These are phyloP conservation scores for Lycium barbarum DNA, from an alignment of 257 asterid genomes.

Conservation along the genomic window DNA sequence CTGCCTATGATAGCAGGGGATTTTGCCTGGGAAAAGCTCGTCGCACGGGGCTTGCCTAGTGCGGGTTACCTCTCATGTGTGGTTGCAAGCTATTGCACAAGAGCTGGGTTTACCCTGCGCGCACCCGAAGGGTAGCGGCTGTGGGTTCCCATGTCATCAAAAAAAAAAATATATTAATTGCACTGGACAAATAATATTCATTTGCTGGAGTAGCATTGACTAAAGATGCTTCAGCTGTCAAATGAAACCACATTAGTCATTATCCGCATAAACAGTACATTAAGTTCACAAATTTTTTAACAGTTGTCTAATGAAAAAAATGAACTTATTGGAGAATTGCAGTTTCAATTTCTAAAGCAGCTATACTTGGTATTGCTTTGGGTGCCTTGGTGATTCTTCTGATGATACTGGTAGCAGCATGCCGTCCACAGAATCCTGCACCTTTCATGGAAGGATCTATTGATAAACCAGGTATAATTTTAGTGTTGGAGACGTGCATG, in stretches of 20 bases:
- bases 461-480: constrained; percentile 75
- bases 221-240: not conserved
- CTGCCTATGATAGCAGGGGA: no score
- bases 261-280: not conserved
- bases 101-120: no score
- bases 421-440: constrained; percentile 68
- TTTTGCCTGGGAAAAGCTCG: no score
- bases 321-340: constrained; percentile 27
- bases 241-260: not conserved
- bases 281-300: not conserved
- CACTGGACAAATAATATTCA: not conserved
- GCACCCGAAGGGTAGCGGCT: no score
- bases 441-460: constrained; percentile 66
- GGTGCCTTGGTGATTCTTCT: constrained; percentile 86
- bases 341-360: constrained; percentile 86
- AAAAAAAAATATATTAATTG: no score
- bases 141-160: no score
- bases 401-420: constrained; percentile 82
- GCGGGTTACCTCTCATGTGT: no score
- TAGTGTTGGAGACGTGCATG: not conserved
- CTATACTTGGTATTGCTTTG: constrained; percentile 91
- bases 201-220: not conserved
- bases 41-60: no score
- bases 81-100: no score
- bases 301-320: not conserved